phyloP scores from a whole-genome alignment of 2,329 filamentous ascomycete genomes.

The Cryoendolithus antarcticus region DNA sequence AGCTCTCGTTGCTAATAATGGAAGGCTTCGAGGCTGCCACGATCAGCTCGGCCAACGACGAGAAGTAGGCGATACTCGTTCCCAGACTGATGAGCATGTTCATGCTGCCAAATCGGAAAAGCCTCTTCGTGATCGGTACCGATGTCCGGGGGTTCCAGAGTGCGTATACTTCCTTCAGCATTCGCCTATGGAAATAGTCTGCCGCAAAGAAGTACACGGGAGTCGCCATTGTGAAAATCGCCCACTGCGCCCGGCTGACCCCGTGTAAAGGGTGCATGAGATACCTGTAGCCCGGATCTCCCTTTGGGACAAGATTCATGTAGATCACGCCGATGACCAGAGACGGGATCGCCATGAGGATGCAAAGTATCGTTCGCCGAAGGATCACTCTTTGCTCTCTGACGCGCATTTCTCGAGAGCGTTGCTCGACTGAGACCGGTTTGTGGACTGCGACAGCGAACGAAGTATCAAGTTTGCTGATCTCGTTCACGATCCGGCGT shows the following conservation, averaged over 20 bases:
- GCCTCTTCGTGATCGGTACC: slow-evolving; percentile 59
- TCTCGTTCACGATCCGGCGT: slow-evolving; percentile 56
- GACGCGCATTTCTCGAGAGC: slow-evolving; percentile 58
- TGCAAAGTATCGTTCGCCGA: slow-evolving; percentile 54
- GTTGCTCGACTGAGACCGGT: slow-evolving; percentile 71
- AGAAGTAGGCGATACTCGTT: slow-evolving; percentile 75
- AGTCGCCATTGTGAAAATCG: slow-evolving; percentile 31
- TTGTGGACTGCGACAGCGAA: slow-evolving; percentile 63
- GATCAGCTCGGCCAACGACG: slow-evolving; percentile 65
- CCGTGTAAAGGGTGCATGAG: slow-evolving; percentile 54
- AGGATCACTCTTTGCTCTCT: slow-evolving; percentile 58
- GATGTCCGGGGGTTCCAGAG: slow-evolving; percentile 68
- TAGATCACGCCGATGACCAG: slow-evolving; percentile 82
- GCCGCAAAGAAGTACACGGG: slow-evolving; percentile 80
- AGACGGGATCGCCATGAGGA: slow-evolving; percentile 62
- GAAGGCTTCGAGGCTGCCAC: slow-evolving; percentile 22
- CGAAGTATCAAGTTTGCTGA: slow-evolving; percentile 52
- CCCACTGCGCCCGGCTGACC: slow-evolving; percentile 26
- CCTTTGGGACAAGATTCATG: slow-evolving; percentile 63
- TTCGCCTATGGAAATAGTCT: slow-evolving; percentile 69
- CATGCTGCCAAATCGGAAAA: slow-evolving; percentile 94
- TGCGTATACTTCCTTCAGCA: slow-evolving; percentile 63
- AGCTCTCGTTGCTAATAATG: slow-evolving; percentile 16
- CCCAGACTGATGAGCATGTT: slow-evolving; percentile 85
- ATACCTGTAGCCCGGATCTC: slow-evolving; percentile 31